A percentile compares a stretch with the other conserved stretches of the same genome.
These are phyloP conservation scores for Leishmania tarentolae DNA, from an alignment of 208 protist species.

Conservation along the genomic window DNA sequence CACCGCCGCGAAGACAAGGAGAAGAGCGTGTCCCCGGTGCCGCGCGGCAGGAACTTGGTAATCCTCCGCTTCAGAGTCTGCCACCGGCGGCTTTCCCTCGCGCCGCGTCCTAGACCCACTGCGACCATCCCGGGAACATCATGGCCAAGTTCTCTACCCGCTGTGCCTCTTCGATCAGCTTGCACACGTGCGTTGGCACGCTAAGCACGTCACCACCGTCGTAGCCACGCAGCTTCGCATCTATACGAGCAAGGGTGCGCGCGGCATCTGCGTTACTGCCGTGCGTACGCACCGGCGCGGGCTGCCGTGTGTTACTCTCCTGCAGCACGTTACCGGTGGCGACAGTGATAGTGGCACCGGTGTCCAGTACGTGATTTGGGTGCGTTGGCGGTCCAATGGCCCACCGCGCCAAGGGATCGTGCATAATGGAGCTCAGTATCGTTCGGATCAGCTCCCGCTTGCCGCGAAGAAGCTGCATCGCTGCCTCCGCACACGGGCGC, in stretches of 20 bases:
- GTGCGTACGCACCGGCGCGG: slow-evolving; percentile 21
- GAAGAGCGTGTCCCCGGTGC: too few species aligned
- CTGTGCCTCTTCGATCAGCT: slow-evolving; percentile 73
- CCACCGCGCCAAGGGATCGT: slow-evolving; percentile 97
- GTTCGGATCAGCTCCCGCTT: slow-evolving; percentile 80
- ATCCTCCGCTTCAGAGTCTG: not conserved
- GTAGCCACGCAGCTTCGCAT: slow-evolving; percentile 88
- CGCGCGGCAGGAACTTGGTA: not conserved
- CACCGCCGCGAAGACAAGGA: not conserved
- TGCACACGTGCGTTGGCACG: slow-evolving; percentile 66
- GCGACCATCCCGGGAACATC: slow-evolving; percentile 87
- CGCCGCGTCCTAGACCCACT: slow-evolving; percentile 60
- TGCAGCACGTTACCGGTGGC: slow-evolving; percentile 16
- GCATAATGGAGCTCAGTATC: slow-evolving; percentile 93
- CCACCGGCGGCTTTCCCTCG: not conserved
- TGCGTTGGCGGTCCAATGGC: slow-evolving; percentile 29
- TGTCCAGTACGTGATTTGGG: not conserved
- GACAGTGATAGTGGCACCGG: not conserved
- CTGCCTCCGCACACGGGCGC: slow-evolving; percentile 80
- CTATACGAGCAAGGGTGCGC: slow-evolving; percentile 73
- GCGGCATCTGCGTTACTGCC: slow-evolving; percentile 66
- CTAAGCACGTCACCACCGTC: slow-evolving; percentile 67
- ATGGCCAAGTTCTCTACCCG: slow-evolving; percentile 54
- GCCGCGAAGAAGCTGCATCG: slow-evolving; percentile 82
- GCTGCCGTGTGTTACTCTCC: slow-evolving; percentile 18